phyloP scores from a whole-genome alignment of 202 grass and related monocot species.

The Digitaria exilis region DNA sequence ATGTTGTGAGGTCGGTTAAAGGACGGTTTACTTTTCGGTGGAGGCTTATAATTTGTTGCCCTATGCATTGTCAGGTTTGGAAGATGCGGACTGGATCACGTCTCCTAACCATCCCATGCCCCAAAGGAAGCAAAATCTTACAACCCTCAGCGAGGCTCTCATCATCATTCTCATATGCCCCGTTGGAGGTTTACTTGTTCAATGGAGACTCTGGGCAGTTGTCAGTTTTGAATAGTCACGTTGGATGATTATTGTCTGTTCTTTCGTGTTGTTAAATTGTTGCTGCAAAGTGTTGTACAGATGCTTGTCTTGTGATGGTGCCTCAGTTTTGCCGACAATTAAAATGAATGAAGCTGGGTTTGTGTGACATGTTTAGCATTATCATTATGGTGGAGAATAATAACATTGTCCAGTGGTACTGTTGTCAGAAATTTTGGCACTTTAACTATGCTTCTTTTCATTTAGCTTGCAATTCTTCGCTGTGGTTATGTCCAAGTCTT shows the following conservation, averaged over 20 bases:
- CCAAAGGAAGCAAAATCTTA: constrained; percentile 87
- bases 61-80: constrained; percentile 63
- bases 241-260: constrained; percentile 50
- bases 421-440: too few relatives aligned
- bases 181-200: constrained; percentile 85
- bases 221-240: constrained; percentile 77
- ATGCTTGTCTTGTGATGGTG: constrained; percentile 13
- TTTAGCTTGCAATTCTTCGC: too few relatives aligned
- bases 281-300: constrained; percentile 35
- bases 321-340: neutral
- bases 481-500: neutral
- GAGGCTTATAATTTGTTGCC: constrained; percentile 4
- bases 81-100: constrained; percentile 93
- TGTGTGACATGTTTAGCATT: neutral
- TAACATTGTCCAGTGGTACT: too few relatives aligned
- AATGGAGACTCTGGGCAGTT: constrained; percentile 94
- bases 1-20: neutral
- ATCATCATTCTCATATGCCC: constrained; percentile 50
- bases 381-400: too few relatives aligned
- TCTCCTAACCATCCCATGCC: constrained; percentile 75
- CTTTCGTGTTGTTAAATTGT: neutral
- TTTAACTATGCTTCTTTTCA: neutral
- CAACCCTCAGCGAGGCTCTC: constrained; percentile 75
- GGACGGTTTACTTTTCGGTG: neutral
- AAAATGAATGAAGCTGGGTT: constrained; percentile 2